Evolutionary conservation across 345 rosid genomes (phyloP).

Genomic region (Melaleuca alternifolia): DNA sequence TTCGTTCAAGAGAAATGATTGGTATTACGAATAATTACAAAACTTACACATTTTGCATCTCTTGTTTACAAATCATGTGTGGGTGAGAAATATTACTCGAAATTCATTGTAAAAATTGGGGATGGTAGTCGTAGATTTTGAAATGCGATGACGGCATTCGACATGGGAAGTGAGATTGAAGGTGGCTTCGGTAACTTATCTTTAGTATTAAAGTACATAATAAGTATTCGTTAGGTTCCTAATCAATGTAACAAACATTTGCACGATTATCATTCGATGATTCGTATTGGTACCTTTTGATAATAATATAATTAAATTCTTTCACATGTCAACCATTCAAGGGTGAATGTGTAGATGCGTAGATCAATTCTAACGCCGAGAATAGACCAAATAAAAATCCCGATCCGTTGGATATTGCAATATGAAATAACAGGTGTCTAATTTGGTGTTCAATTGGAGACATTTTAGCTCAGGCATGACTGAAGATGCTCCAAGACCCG

Average conservation of each 20-base stretch:
- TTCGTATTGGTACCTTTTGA: neutral
- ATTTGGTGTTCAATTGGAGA: neutral
- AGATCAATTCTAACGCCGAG: neutral
- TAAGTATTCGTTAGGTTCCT: neutral
- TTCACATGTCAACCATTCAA: neutral
- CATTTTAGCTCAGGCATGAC: neutral
- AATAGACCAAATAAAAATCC: neutral
- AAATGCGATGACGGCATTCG: neutral
- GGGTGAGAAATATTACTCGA: neutral
- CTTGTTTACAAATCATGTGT: neutral
- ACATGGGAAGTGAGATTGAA: neutral
- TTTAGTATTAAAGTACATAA: neutral
- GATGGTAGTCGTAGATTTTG: neutral
- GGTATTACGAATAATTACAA: too few species aligned
- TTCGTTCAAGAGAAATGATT: too few species aligned
- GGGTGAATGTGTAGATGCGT: too few species aligned
- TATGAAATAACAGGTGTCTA: neutral
- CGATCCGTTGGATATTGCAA: accelerated
- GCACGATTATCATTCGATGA: neutral
- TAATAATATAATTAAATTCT: too few species aligned
- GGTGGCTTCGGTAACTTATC: too few species aligned
- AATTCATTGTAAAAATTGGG: neutral
- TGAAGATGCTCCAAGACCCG: neutral
- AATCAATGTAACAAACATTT: neutral
- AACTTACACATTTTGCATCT: too few species aligned